Conservation (phyloP, 495 filamentous ascomycete genomes). For the Lophiostoma macrostomum region DNA sequence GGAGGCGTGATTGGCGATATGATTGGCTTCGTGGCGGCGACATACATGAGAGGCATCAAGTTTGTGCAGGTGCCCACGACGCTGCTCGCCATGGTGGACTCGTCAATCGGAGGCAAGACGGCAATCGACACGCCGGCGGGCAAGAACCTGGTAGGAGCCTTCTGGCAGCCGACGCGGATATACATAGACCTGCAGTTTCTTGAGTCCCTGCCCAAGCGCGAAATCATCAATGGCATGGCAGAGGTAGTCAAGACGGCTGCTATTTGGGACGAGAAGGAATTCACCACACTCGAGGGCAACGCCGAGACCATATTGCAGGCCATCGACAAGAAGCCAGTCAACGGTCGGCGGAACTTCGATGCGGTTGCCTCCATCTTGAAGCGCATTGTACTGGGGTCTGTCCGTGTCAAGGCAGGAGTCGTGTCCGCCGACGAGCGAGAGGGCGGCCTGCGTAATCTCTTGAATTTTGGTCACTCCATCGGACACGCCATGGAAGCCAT, state of each 20-base stretch:
- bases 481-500: constrained; percentile 96
- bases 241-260: constrained; percentile 98
- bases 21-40: constrained; percentile 94
- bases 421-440: constrained; percentile 93
- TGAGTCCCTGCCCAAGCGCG: constrained; percentile 82
- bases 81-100: constrained; percentile 95
- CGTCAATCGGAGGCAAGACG: constrained; percentile 96
- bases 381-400: constrained; percentile 82
- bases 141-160: constrained; percentile 93
- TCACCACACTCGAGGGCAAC: constrained; percentile 77
- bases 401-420: constrained; percentile 85
- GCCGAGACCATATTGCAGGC: constrained; percentile 71
- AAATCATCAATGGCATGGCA: constrained; percentile 98
- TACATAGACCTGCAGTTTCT: constrained; percentile 94
- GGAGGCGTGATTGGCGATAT: constrained; percentile 97
- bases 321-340: constrained; percentile 48
- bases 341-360: constrained; percentile 53
- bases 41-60: constrained; percentile 95
- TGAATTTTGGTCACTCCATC: constrained; percentile 98
- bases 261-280: constrained; percentile 89
- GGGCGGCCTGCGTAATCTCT: constrained; percentile 86
- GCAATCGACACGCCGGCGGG: constrained; percentile 96
- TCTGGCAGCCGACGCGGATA: constrained; percentile 91
- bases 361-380: constrained; percentile 74
- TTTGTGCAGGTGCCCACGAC: constrained; percentile 97